Conservation (phyloP, 2,329 filamentous ascomycete species). For the Lachnellula occidentalis region DNA sequence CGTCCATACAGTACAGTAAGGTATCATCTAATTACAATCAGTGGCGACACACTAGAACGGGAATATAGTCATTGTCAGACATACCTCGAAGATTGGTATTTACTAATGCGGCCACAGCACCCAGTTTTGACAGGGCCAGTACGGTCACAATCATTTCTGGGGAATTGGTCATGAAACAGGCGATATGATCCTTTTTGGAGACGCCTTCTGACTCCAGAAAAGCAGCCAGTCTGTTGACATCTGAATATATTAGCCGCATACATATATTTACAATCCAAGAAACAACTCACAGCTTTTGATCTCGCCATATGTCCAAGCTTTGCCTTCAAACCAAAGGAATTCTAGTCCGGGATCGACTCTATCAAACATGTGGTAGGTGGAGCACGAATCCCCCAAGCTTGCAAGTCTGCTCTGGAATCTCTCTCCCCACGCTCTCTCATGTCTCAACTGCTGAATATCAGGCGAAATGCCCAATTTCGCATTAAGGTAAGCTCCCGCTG, state of each 20-base stretch:
- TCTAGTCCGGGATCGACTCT: constrained; percentile 35
- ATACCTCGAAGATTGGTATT: constrained; percentile 42
- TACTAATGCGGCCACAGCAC: constrained; percentile 40
- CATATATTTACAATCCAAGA: background rate
- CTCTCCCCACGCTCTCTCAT: constrained; percentile 32
- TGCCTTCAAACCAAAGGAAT: constrained; percentile 44
- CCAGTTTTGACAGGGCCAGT: constrained; percentile 41
- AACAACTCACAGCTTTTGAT: constrained; percentile 35
- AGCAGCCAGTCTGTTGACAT: constrained; percentile 39
- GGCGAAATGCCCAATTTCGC: constrained; percentile 37
- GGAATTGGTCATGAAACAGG: constrained; percentile 43
- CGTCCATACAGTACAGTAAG: constrained; percentile 38
- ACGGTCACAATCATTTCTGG: constrained; percentile 42
- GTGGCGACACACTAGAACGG: background rate
- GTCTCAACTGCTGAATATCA: constrained; percentile 33
- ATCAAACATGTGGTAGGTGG: constrained; percentile 39
- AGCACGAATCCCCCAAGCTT: constrained; percentile 35
- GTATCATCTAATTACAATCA: constrained; percentile 34
- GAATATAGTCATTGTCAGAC: background rate
- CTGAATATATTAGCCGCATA: constrained; percentile 23
- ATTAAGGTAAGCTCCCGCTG: constrained; percentile 37
- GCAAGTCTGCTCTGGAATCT: constrained; percentile 33
- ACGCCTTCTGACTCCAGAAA: constrained; percentile 36
- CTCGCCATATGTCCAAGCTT: constrained; percentile 41
- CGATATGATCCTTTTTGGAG: constrained; percentile 37